Base-by-base conservation (phyloP, 139 green algal species). In the Tetradesmus lagerheimii region DNA sequence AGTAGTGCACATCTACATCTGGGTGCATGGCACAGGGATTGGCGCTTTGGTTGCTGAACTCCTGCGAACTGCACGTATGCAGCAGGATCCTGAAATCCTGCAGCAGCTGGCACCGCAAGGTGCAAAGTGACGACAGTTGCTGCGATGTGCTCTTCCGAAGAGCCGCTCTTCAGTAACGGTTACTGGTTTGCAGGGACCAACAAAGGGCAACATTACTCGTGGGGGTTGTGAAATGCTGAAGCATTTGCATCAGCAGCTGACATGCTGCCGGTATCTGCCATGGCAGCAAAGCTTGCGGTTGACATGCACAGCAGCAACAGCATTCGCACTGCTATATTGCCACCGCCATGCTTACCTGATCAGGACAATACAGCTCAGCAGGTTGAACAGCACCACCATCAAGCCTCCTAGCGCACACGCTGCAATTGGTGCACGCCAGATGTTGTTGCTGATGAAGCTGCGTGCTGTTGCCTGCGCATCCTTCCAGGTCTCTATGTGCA, bases 341-440 rank as follows among this genome's bases (percentile, higher is more conserved):
- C 3, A 71, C 1, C 11, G 50, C 25, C 1, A 9, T 71, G 43
- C 86, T 3, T 35, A 79, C 79, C 79, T 87, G 57, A 91, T 66
- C 0, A 91, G 81, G 25, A 91, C 81, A 31, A 89, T 15, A 71
- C 88, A 91, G 31, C 66, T 85, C 20, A 89, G 45, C 47, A 91
- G 6, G 71, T 91, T 91, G 67, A 91, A 91, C 41, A 91, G 38
- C 23, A 89, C 80, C 31, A 89, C 88, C 88, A 91, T 91, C 14
- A 91, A 62, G 12, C 88, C 88, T 27, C 88, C 88, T 14, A 91
- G 80, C 20, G 81, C 88, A 67, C 64, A 84, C 8, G 88, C 80
- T 43, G 88, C 88, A 43, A 88, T 85, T 6, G 88, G 88, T 6
- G 88, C 88, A 5, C 88, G 29, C 88, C 88, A 91, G 34, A 91